Percentiles rank a stretch among this genome's conserved stretches.
These are phyloP conservation scores for Talaromyces sp. DNA, from an alignment of 2,329 filamentous ascomycete species.

Conservation along the genomic window DNA sequence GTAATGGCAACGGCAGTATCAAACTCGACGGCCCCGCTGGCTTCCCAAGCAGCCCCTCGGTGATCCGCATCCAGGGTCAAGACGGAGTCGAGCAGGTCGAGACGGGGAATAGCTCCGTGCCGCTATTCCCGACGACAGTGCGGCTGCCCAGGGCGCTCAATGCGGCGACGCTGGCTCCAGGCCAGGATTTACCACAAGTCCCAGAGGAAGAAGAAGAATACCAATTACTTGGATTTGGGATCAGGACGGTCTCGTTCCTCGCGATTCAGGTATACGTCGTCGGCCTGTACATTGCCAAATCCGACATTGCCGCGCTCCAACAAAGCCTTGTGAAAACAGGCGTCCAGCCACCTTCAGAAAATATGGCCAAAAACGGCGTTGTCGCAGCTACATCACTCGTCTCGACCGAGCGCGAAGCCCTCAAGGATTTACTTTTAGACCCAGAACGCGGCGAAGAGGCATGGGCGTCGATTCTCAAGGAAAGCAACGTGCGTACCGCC, in stretches of 20 bases:
- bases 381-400: slow-evolving; percentile 73
- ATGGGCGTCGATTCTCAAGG: slow-evolving; percentile 66
- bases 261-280: slow-evolving; percentile 91
- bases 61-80: slow-evolving; percentile 37
- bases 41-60: slow-evolving; percentile 26
- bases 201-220: slow-evolving; percentile 59
- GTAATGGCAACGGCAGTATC: slow-evolving; percentile 19
- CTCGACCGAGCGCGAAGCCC: slow-evolving; percentile 67
- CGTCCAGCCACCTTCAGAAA: slow-evolving; percentile 19
- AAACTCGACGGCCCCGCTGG: slow-evolving; percentile 36
- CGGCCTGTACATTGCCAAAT: slow-evolving; percentile 80
- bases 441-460: slow-evolving; percentile 61
- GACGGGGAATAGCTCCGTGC: slow-evolving; percentile 75
- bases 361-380: slow-evolving; percentile 46
- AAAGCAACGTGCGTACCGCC: slow-evolving; percentile 64
- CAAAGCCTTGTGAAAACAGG: slow-evolving; percentile 68
- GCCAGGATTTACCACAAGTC: slow-evolving; percentile 32
- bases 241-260: slow-evolving; percentile 84
- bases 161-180: slow-evolving; percentile 25
- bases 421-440: slow-evolving; percentile 66
- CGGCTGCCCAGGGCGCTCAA: slow-evolving; percentile 48
- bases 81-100: slow-evolving; percentile 68
- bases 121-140: slow-evolving; percentile 69
- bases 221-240: slow-evolving; percentile 79
- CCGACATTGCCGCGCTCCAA: slow-evolving; percentile 77